These are phyloP conservation scores for Colletotrichum limetticola DNA, from an alignment of 2,329 filamentous ascomycete species.

Conservation along the genomic window DNA sequence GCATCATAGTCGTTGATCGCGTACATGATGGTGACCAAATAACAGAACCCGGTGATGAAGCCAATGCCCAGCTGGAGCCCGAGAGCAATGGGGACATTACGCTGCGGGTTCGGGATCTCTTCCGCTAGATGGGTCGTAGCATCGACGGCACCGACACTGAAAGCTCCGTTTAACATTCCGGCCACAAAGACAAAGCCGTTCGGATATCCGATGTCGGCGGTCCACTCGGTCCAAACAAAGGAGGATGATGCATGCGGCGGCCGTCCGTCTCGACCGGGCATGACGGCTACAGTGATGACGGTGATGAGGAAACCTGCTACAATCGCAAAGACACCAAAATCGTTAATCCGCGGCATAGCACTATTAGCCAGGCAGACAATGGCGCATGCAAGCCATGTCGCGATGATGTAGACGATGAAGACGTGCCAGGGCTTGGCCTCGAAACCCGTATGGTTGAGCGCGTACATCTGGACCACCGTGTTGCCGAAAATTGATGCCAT, in stretches of 20 bases:
- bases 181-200: conserved; percentile 54
- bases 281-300: conserved; percentile 64
- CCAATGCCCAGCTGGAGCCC: conserved; percentile 60
- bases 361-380: conserved; percentile 65
- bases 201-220: conserved; percentile 51
- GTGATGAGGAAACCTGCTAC: conserved; percentile 65
- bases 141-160: conserved; percentile 74
- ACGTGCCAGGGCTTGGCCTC: conserved; percentile 53
- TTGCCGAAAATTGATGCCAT: conserved; percentile 55
- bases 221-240: conserved; percentile 55
- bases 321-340: conserved; percentile 64
- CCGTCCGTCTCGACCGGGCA: conserved; percentile 50
- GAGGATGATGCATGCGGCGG: conserved; percentile 45
- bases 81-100: conserved; percentile 65
- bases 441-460: conserved; percentile 51
- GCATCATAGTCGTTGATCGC: conserved; percentile 66
- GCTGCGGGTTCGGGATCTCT: conserved; percentile 65
- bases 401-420: conserved; percentile 53
- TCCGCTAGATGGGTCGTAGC: conserved; percentile 73
- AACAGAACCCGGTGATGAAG: conserved; percentile 63
- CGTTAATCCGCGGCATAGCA: conserved; percentile 61
- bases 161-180: conserved; percentile 72
- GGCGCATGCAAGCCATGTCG: conserved; percentile 51
- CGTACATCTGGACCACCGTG: conserved; percentile 55
- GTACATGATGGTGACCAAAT: conserved; percentile 67